Conservation (phyloP, 139 green algal species). For the Eudorina sp. region DNA sequence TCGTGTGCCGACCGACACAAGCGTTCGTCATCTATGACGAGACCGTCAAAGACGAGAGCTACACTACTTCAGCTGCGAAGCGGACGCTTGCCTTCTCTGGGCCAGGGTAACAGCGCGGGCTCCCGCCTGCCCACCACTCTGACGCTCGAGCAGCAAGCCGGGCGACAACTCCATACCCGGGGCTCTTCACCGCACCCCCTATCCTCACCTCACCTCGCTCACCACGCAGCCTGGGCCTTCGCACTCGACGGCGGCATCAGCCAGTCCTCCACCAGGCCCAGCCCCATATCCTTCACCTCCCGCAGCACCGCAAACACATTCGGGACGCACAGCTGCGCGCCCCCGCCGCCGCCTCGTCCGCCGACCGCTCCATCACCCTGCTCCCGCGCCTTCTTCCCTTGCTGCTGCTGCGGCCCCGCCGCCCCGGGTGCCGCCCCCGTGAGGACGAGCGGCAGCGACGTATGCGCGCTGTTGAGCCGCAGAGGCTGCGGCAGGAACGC, state of each 20-base stretch:
- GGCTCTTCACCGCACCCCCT: not conserved
- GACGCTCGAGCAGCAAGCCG: too few species aligned
- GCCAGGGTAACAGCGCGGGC: too few species aligned
- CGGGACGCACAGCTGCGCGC: conserved; percentile 1
- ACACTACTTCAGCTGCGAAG: too few species aligned
- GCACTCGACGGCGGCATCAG: conserved; percentile 40
- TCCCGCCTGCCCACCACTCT: too few species aligned
- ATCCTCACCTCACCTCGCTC: not conserved
- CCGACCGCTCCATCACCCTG: too few species aligned
- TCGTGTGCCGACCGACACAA: too few species aligned
- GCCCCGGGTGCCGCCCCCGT: not conserved
- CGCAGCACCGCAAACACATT: conserved; percentile 59
- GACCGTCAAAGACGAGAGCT: too few species aligned
- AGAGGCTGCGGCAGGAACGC: conserved; percentile 62
- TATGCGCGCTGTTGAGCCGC: conserved; percentile 56
- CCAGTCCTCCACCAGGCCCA: conserved; percentile 53
- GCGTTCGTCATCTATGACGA: too few species aligned
- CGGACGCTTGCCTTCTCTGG: too few species aligned
- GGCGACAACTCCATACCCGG: not conserved
- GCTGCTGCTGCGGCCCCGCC: not conserved
- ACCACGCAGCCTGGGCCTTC: conserved; percentile 3
- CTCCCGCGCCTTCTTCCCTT: not conserved
- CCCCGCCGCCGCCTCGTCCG: not conserved
- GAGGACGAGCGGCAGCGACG: conserved; percentile 40
- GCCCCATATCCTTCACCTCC: conserved; percentile 49